Conservation (phyloP, 106 monocot species). For the Dendrobium huoshanense region DNA sequence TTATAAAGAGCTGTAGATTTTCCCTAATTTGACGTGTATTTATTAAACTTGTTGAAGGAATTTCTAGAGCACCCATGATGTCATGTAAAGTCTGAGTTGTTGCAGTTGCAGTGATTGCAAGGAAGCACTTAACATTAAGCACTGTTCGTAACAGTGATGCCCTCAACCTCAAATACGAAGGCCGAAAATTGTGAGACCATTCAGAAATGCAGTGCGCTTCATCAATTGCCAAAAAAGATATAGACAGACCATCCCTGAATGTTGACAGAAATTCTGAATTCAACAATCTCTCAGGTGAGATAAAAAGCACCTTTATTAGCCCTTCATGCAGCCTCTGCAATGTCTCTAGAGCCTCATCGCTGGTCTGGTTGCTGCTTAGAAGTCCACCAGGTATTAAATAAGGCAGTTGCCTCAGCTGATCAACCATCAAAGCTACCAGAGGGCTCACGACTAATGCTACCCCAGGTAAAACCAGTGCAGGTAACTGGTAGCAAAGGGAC, state of each 20-base stretch:
- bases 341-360: constrained; percentile 61
- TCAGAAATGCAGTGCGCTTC: constrained; percentile 99
- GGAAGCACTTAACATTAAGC: constrained; percentile 60
- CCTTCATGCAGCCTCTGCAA: constrained; percentile 51
- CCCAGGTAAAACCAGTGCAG: constrained; percentile 82
- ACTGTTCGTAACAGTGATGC: constrained; percentile 52
- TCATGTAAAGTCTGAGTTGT: constrained; percentile 64
- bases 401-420: constrained; percentile 83
- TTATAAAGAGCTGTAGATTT: constrained; percentile 74
- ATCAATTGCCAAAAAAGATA: constrained; percentile 86
- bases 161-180: constrained; percentile 84
- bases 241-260: constrained; percentile 35
- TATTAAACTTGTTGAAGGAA: constrained; percentile 55
- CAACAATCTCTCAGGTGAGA: constrained; percentile 91
- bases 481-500: constrained; percentile 93
- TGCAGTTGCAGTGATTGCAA: constrained; percentile 99
- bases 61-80: constrained; percentile 73
- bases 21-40: constrained; percentile 61
- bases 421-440: constrained; percentile 86
- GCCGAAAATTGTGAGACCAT: constrained; percentile 99
- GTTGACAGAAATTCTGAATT: constrained; percentile 64
- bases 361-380: constrained; percentile 83
- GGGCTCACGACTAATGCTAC: constrained; percentile 89
- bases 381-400: constrained; percentile 59
- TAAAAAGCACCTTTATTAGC: constrained; percentile 87